Evolutionary conservation across 2,329 filamentous ascomycete genomes (phyloP).

Genomic region (Elsinoe perseae): DNA sequence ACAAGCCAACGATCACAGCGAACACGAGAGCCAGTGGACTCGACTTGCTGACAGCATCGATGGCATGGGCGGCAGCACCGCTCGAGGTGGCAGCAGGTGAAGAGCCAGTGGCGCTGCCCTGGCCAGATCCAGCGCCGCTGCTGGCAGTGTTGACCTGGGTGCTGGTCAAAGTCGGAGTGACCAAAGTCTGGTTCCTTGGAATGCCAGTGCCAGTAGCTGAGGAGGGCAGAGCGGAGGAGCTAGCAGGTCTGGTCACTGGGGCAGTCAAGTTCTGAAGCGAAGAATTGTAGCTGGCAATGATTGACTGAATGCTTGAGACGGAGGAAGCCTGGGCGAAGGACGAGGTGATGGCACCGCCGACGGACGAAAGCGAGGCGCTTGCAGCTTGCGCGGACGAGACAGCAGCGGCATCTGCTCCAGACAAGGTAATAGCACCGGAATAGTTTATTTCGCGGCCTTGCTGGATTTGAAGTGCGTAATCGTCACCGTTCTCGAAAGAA

Average conservation of each 20-base stretch:
- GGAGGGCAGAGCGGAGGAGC: slow-evolving; percentile 18
- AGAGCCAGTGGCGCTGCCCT: slow-evolving; percentile 21
- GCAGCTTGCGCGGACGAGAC: slow-evolving; percentile 22
- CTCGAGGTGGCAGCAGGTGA: slow-evolving; percentile 19
- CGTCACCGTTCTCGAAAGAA: slow-evolving; percentile 35
- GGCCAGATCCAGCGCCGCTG: slow-evolving; percentile 24
- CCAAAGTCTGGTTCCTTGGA: slow-evolving; percentile 27
- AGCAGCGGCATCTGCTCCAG: slow-evolving; percentile 29
- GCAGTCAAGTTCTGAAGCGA: slow-evolving; percentile 19
- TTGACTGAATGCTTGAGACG: slow-evolving; percentile 19
- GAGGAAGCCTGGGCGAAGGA: slow-evolving; percentile 10
- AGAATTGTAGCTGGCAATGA: slow-evolving; percentile 20
- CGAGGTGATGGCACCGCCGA: slow-evolving; percentile 19
- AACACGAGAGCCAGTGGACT: slow-evolving; percentile 35
- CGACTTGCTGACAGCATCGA: slow-evolving; percentile 14
- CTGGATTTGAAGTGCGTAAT: slow-evolving; percentile 54
- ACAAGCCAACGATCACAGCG: slow-evolving; percentile 35
- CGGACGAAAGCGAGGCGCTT: slow-evolving; percentile 29
- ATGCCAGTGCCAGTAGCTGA: slow-evolving; percentile 23
- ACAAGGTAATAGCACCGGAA: slow-evolving; percentile 44
- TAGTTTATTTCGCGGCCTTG: slow-evolving; percentile 50
- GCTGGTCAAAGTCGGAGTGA: slow-evolving; percentile 22
- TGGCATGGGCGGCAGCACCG: slow-evolving; percentile 25
- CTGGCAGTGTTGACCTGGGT: slow-evolving; percentile 20
- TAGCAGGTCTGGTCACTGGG: slow-evolving; percentile 19